A percentile compares a stretch with the other conserved stretches of the same genome.
These are phyloP conservation scores for Chrysoporthe cubensis DNA, from an alignment of 2,329 filamentous ascomycete genomes.

Conservation along the genomic window DNA sequence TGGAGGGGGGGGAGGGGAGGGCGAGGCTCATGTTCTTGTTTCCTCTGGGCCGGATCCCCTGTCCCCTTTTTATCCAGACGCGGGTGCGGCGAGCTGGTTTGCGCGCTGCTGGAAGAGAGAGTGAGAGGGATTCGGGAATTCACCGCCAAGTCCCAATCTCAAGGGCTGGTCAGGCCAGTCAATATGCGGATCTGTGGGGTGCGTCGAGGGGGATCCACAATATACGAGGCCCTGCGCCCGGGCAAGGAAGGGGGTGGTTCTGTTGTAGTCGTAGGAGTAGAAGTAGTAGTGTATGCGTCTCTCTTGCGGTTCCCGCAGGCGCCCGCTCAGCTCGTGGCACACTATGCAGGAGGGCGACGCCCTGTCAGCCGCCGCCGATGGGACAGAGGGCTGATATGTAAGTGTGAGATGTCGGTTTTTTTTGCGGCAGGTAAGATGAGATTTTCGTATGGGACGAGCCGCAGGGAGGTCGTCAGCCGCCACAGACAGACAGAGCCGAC, in stretches of 20 bases:
- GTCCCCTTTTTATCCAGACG: slow-evolving; percentile 25
- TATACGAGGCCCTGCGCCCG: slow-evolving; percentile 26
- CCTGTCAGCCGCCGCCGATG: no score
- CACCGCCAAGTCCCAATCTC: slow-evolving; percentile 27
- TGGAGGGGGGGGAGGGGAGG: background rate
- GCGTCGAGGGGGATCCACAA: slow-evolving; percentile 26
- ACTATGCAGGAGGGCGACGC: background rate
- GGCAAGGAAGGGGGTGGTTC: slow-evolving; percentile 1
- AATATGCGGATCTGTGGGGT: slow-evolving; percentile 29
- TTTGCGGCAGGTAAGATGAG: background rate
- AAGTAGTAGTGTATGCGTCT: background rate
- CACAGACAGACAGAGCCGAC: background rate
- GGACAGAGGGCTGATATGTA: background rate
- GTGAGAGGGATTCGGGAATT: slow-evolving; percentile 25
- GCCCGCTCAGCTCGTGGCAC: background rate
- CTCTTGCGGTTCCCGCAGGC: background rate
- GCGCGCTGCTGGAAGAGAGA: slow-evolving; percentile 8
- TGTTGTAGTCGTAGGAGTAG: no score
- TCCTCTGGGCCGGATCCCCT: slow-evolving; percentile 6
- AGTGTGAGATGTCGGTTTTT: background rate
- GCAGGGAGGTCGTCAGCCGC: no score
- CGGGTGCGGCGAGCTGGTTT: background rate
- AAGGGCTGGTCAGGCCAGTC: slow-evolving; percentile 26
- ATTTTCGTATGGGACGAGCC: background rate
- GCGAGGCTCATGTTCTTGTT: slow-evolving; percentile 2